Evolutionary conservation across 164 flowering plant species (phyloP).

Genomic region (Magnolia kwangsiensis): DNA sequence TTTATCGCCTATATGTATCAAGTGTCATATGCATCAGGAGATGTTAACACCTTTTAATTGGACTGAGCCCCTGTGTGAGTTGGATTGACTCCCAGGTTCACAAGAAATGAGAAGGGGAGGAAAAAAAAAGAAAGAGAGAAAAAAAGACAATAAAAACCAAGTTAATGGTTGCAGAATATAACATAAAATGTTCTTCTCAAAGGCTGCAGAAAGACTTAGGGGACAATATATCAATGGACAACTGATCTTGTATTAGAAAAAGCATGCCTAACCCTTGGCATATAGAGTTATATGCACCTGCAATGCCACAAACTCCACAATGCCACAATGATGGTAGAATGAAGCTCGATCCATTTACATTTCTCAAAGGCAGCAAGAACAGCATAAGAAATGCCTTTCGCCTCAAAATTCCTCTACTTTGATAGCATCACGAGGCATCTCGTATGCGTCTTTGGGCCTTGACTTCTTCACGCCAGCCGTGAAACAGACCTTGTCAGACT

Average conservation of each 20-base stretch:
- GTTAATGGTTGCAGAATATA: too few species aligned
- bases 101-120: too few species aligned
- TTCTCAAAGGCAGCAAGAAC: not conserved
- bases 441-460: conserved; percentile 67
- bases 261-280: not conserved
- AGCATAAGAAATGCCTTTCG: not conserved
- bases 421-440: conserved; percentile 50
- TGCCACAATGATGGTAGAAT: not conserved
- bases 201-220: not conserved
- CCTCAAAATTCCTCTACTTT: conserved; percentile 68
- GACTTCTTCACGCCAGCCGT: conserved; percentile 84
- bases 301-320: not conserved
- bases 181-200: too few species aligned
- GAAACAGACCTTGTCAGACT: conserved; percentile 84
- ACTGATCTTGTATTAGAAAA: not conserved
- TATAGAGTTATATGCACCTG: not conserved
- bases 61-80: too few species aligned
- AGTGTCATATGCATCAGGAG: too few species aligned
- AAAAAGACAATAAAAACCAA: too few species aligned
- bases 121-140: too few species aligned
- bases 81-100: too few species aligned
- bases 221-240: not conserved
- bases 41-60: too few species aligned
- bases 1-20: too few species aligned
- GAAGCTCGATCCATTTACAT: not conserved